phyloP scores from a whole-genome alignment of 2,329 filamentous ascomycete species.

The Trichoderma breve region DNA sequence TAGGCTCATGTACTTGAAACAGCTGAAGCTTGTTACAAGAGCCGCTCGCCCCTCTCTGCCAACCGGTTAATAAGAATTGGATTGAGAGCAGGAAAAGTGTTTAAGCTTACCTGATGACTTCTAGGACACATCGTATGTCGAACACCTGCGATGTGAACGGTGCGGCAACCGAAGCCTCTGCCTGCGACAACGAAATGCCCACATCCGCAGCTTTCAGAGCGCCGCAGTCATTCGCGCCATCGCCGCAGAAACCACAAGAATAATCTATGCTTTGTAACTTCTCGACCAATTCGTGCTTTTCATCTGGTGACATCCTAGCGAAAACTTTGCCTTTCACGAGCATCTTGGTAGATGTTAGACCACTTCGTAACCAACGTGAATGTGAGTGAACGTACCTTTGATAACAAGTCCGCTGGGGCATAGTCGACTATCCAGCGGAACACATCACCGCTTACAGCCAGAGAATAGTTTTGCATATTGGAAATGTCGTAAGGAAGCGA shows the following conservation, averaged over 20 bases:
- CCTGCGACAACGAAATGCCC: constrained; percentile 93
- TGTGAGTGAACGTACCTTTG: constrained; percentile 49
- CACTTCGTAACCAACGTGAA: background rate
- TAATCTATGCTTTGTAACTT: constrained; percentile 96
- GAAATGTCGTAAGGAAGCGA: constrained; percentile 83
- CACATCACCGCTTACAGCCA: constrained; percentile 88
- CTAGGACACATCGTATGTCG: constrained; percentile 91
- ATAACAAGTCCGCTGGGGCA: constrained; percentile 74
- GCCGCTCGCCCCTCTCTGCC: constrained; percentile 83
- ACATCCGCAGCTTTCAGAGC: constrained; percentile 96
- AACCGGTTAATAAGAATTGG: constrained; percentile 24
- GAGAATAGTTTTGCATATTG: constrained; percentile 78
- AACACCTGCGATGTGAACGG: constrained; percentile 95
- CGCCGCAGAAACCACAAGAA: constrained; percentile 92
- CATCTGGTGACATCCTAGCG: constrained; percentile 97
- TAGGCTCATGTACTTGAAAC: constrained; percentile 99
- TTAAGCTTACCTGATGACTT: constrained; percentile 69
- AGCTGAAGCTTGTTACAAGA: constrained; percentile 97
- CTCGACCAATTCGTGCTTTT: constrained; percentile 96
- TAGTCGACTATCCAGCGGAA: constrained; percentile 97
- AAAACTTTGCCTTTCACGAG: constrained; percentile 90
- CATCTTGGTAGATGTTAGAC: constrained; percentile 55
- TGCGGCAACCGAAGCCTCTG: constrained; percentile 96
- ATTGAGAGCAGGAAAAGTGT: no score
- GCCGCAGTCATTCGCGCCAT: constrained; percentile 96